Evolutionary conservation across 2,329 filamentous ascomycete genomes (phyloP), one percentile per base, ranked within the genome.

Genomic region (Phaeosphaeria sp.): DNA sequence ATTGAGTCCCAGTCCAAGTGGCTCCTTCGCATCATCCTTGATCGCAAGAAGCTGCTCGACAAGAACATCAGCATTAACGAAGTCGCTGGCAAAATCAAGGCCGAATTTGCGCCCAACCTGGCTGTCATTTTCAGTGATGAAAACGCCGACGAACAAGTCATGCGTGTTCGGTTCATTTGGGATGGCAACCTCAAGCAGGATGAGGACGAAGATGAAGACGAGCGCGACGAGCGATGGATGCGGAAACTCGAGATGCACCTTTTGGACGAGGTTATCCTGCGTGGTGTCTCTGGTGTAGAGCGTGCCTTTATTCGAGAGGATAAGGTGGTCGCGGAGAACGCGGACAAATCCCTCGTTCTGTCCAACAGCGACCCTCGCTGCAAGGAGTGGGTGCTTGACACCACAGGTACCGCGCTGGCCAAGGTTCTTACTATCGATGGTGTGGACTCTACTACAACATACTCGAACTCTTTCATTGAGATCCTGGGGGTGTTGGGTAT

Each of bases 111-210:
- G 20, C 73, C 72, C 15, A 88, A 85, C 61, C 82, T 98, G 68
- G 92, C 92, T 15, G 89, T 99, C 65, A 93, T 99, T 59, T 97
- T 96, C 83, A 97, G 93, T 79, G 95, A 99, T 78, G 95, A 97
- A 83, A 99, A 99, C 77, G 93, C 94, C 9, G 93, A 97, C 64
- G 89, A 96, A 75, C 93, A 96, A 76, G 90, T 98, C 46, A 92
- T 99, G 68, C 95, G 95, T 76, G 90, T 97, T 64, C 91, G 95
- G 64, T 90, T 93, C 69, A 87, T 96, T 60, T 82, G 85, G 68
- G 82, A 86, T 40, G 61, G 67, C 13, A 77, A 80, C 47, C 81
- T 83, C 30, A 83, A 87, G 60, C 30, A 36, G 30, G 85, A 87
- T 49, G 89, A 90, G 8, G 90, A 91, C 13, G 91, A 94, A 9